Conservation (phyloP, 305 asterid genomes). For the Solanum hybrid region DNA sequence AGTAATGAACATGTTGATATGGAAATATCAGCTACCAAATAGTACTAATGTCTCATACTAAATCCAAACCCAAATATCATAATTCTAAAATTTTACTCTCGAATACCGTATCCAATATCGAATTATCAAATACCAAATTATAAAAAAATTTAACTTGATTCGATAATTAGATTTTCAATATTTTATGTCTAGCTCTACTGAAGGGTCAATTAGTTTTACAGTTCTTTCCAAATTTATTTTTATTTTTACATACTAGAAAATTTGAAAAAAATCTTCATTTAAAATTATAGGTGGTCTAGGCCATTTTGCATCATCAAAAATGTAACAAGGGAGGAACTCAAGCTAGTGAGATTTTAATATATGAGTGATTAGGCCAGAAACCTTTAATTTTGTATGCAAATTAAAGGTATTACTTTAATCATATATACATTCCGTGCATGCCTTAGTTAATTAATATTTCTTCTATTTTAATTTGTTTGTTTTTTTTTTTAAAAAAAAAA, state of each 20-base stretch:
- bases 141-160: too few species aligned
- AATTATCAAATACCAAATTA: too few species aligned
- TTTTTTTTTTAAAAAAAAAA: neutral
- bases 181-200: neutral
- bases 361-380: neutral
- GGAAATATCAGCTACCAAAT: neutral
- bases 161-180: neutral
- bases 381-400: neutral
- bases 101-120: too few species aligned
- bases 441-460: neutral
- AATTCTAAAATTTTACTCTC: too few species aligned
- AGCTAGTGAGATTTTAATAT: neutral
- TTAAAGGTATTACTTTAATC: neutral
- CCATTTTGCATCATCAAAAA: neutral
- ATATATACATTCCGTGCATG: neutral
- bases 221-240: neutral
- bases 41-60: neutral
- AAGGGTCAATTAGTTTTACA: neutral
- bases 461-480: neutral
- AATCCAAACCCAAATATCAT: too few species aligned
- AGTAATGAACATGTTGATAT: neutral
- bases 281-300: neutral
- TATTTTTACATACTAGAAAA: neutral
- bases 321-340: neutral
- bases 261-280: neutral